These are phyloP conservation scores for Pythium myriotylum DNA, from an alignment of 352 stramenopile genomes.

Conservation along the genomic window DNA sequence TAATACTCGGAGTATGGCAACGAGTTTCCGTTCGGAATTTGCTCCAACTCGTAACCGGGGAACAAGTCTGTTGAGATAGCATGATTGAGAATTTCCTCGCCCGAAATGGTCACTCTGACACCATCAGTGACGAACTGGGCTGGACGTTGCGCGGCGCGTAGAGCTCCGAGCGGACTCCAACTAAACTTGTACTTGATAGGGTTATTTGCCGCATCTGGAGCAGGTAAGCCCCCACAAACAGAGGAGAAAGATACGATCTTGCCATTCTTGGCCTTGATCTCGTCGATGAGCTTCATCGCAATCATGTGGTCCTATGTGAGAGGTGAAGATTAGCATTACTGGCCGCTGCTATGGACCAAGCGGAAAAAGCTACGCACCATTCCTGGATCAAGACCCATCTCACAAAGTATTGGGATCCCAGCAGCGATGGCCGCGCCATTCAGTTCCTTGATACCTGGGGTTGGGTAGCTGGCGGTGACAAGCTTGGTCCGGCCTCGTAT, in stretches of 20 bases:
- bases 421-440: conserved; percentile 41
- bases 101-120: conserved; percentile 53
- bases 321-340: too few relatives aligned
- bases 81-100: conserved; percentile 51
- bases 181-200: conserved; percentile 93
- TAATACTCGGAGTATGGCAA: conserved; percentile 82
- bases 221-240: conserved; percentile 85
- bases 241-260: conserved; percentile 77
- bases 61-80: conserved; percentile 49
- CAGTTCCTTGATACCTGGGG: conserved; percentile 67
- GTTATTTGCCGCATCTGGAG: conserved; percentile 87
- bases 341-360: too few relatives aligned
- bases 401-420: conserved; percentile 83
- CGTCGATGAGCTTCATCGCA: conserved; percentile 88
- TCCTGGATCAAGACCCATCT: conserved; percentile 90
- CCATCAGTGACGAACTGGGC: conserved; percentile 66
- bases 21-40: conserved; percentile 87
- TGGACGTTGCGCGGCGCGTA: conserved; percentile 42
- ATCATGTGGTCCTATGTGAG: conserved; percentile 90
- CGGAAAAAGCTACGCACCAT: too few relatives aligned
- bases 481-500: conserved; percentile 65
- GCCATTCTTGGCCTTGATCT: conserved; percentile 62
- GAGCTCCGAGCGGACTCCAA: conserved; percentile 82
- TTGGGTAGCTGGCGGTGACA: conserved; percentile 91
- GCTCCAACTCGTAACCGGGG: conserved; percentile 72